Evolutionary conservation across 768 basidiomycete genomes (phyloP).

Genomic region (Daedaleopsis nitida): DNA sequence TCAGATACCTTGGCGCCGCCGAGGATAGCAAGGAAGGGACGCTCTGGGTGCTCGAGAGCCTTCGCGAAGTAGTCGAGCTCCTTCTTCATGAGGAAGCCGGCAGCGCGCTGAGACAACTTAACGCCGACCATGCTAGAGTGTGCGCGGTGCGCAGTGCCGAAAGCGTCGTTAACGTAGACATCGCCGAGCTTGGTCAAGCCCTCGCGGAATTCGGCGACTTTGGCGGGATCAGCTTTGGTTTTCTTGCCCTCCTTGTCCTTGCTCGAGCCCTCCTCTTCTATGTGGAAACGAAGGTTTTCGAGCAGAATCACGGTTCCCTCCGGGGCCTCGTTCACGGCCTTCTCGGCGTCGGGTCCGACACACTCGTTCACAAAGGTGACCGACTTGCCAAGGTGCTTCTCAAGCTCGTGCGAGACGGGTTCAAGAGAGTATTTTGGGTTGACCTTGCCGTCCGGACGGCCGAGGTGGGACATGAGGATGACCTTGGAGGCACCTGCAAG

Average conservation of each 20-base stretch:
- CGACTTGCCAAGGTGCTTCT: constrained; percentile 66
- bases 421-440: constrained; percentile 88
- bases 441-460: constrained; percentile 92
- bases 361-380: constrained; percentile 86
- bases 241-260: constrained; percentile 96
- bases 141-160: constrained; percentile 97
- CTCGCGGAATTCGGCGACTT: constrained; percentile 83
- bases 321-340: constrained; percentile 66
- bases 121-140: constrained; percentile 99
- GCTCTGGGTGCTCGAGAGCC: constrained; percentile 90
- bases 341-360: constrained; percentile 84
- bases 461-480: constrained; percentile 97
- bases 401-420: constrained; percentile 81
- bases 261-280: constrained; percentile 93
- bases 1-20: constrained; percentile 99
- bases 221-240: constrained; percentile 85
- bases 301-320: constrained; percentile 82
- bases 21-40: constrained; percentile 97
- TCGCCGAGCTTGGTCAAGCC: constrained; percentile 90
- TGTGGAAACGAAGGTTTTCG: constrained; percentile 98
- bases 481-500: constrained; percentile 73
- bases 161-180: constrained; percentile 98
- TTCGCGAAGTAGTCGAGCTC: constrained; percentile 99
- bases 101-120: constrained; percentile 86
- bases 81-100: constrained; percentile 97